These are phyloP conservation scores for Auriscalpium vulgare DNA, from an alignment of 768 basidiomycete species.

Conservation along the genomic window DNA sequence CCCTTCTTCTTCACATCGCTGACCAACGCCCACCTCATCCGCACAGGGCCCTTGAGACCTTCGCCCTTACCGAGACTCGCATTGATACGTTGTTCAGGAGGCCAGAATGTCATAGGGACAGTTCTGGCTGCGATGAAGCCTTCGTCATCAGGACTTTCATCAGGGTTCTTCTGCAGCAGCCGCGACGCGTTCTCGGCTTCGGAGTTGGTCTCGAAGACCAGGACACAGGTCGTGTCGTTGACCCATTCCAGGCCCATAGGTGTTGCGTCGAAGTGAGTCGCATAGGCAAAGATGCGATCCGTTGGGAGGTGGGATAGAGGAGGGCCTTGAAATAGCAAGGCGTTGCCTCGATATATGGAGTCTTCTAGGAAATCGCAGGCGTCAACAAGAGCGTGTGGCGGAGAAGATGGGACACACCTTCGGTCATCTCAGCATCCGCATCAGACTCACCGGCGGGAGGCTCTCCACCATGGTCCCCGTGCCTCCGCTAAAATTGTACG, in stretches of 20 bases:
- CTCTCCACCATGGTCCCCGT: conserved; percentile 32
- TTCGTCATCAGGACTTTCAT: conserved; percentile 47
- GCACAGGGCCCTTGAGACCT: conserved; percentile 56
- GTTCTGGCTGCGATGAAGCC: conserved; percentile 58
- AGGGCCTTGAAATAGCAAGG: conserved; percentile 61
- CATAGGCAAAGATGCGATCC: conserved; percentile 71
- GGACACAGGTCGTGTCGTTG: conserved; percentile 73
- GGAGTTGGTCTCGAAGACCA: conserved; percentile 57
- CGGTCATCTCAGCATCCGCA: conserved; percentile 4
- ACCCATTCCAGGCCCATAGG: conserved; percentile 83
- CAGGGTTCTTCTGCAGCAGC: conserved; percentile 40
- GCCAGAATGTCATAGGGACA: conserved; percentile 70
- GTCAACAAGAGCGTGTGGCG: background rate
- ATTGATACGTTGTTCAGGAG: conserved; percentile 70
- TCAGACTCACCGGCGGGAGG: conserved; percentile 20
- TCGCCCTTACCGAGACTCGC: conserved; percentile 61
- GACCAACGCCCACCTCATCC: conserved; percentile 67
- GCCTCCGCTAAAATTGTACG: conserved; percentile 34
- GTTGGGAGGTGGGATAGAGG: conserved; percentile 75
- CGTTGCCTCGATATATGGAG: conserved; percentile 47
- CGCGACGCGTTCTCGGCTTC: conserved; percentile 46
- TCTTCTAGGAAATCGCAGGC: conserved; percentile 22
- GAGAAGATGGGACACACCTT: conserved; percentile 14
- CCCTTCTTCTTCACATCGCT: conserved; percentile 76
- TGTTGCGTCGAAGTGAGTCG: conserved; percentile 65